Evolutionary conservation across 2,329 filamentous ascomycete genomes (phyloP), one percentile per base, ranked within the genome.

Genomic region (Calonectria crousiana): DNA sequence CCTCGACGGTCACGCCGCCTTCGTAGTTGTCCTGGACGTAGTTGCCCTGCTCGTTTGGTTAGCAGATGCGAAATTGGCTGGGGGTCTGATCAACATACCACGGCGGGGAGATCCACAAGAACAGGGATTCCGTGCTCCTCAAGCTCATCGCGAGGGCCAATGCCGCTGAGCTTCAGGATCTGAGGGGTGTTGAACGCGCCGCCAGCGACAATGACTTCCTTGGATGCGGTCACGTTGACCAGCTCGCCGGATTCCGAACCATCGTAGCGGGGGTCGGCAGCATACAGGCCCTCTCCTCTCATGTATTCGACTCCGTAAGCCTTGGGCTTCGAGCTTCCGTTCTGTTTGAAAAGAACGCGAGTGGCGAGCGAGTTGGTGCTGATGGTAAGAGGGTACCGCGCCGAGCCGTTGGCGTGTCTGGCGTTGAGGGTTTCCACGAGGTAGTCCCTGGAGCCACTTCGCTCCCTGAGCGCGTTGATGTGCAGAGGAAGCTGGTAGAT

Each of bases 111-210:
- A 75, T 92, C 86, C 0, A 83, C 82, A 30, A 91, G 72, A 6
- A 91, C 85, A 0, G 85, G 82, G 52, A 87, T 86, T 0, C 74
- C 77, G 16, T 82, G 80, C 51, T 79, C 77, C 20, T 82, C 71
- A 0, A 90, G 82, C 34, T 89, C 84, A 0, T 75, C 77, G 0
- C 80, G 80, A 0, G 87, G 87, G 0, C 89, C 89, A 38, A 85
- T 67, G 4, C 89, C 89, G 47, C 87, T 89, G 0, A 89, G 84
- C 82, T 89, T 88, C 6, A 90, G 83, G 6, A 90, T 81, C 70
- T 91, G 88, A 0, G 79, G 79, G 0, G 79, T 78, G 18, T 81
- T 81, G 51, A 78, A 81, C 1, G 74, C n/a, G 0, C 79, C 79
- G 0, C 76, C 79, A 0, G 79, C 56, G 0, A 81, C 53, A 8